phyloP scores from a whole-genome alignment of 2,329 filamentous ascomycete genomes.

The Nemania sp. region DNA sequence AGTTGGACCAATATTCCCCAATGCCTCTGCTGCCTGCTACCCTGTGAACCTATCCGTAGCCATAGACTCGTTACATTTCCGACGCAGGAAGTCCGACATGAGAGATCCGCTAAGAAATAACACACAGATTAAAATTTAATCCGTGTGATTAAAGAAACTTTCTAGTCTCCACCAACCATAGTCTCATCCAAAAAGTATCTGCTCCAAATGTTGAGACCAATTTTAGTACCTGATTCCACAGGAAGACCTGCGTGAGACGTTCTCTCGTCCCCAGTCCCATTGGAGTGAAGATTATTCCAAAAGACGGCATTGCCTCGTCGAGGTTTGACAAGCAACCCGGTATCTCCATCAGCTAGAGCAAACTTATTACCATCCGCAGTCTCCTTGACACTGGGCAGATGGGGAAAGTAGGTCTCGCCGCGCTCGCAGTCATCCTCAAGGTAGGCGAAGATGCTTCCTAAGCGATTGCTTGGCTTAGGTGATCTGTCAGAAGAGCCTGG shows the following conservation, averaged over 20 bases:
- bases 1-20: too few species aligned
- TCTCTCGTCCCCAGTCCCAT: slow-evolving; percentile 34
- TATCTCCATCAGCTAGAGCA: slow-evolving; percentile 21
- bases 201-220: slow-evolving; percentile 36
- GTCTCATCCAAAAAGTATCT: slow-evolving; percentile 27
- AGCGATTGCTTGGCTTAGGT: slow-evolving; percentile 32
- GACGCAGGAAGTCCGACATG: too few species aligned
- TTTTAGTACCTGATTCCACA: slow-evolving; percentile 32
- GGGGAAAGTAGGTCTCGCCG: slow-evolving; percentile 39
- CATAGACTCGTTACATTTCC: too few species aligned
- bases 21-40: too few species aligned
- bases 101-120: too few species aligned
- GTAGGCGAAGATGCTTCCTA: slow-evolving; percentile 38
- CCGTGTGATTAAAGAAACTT: too few species aligned
- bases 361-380: slow-evolving; percentile 37
- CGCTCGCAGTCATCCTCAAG: slow-evolving; percentile 37
- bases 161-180: slow-evolving; percentile 26
- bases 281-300: slow-evolving; percentile 33
- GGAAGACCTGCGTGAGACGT: slow-evolving; percentile 26
- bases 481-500: slow-evolving; percentile 7
- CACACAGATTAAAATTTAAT: too few species aligned
- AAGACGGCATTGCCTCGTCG: slow-evolving; percentile 37
- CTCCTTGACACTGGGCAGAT: slow-evolving; percentile 31
- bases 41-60: too few species aligned
- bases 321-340: slow-evolving; percentile 36